Conservation (phyloP, 1,284 basidiomycete genomes). For the Coriolopsis trogii region DNA sequence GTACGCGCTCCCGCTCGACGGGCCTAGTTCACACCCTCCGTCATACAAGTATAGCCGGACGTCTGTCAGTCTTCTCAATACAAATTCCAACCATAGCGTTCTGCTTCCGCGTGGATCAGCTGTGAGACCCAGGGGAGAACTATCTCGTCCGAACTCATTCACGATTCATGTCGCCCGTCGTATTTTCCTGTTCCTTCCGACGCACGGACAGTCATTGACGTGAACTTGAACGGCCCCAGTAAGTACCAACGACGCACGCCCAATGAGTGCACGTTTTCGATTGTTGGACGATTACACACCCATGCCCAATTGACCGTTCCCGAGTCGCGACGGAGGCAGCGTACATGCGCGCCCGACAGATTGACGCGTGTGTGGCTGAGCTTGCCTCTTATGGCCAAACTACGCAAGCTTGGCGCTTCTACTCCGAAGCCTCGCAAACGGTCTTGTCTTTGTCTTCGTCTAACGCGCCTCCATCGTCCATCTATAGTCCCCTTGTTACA, state of each 20-base stretch:
- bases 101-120: constrained; percentile 21
- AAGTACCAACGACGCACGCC: no score
- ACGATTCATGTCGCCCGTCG: neutral
- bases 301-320: no score
- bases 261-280: no score
- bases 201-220: no score
- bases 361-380: constrained; percentile 5
- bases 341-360: constrained; percentile 6
- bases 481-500: neutral
- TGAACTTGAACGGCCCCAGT: no score
- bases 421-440: no score
- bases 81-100: constrained; percentile 15
- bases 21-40: constrained; percentile 11
- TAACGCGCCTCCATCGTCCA: neutral
- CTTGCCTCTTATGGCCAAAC: neutral
- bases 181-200: no score
- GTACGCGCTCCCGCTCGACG: constrained; percentile 5
- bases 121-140: constrained; percentile 10
- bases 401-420: no score
- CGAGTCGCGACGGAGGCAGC: no score
- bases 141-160: constrained; percentile 1
- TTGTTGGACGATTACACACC: neutral
- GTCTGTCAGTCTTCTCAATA: constrained; percentile 13
- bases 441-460: neutral
- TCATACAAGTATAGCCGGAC: constrained; percentile 11